Percentiles rank a stretch among this genome's conserved stretches.
Conservation (phyloP, 202 grass and related monocot genomes). For the Cymbopogon flexuosus region DNA sequence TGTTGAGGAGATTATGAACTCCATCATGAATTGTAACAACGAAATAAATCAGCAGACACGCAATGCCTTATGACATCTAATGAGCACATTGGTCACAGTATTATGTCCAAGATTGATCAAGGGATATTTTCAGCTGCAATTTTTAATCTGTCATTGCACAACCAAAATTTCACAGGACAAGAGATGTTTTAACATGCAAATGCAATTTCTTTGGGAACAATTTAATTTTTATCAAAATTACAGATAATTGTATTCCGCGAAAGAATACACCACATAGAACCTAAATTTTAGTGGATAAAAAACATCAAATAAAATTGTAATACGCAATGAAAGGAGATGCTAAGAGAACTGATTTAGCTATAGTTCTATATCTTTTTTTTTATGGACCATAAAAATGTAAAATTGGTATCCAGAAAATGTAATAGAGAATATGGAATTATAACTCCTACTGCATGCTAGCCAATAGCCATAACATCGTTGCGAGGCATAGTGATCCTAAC, state of each 20-base stretch:
- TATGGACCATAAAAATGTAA: not conserved
- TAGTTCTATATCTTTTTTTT: not conserved
- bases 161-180: not conserved
- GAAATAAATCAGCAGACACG: not conserved
- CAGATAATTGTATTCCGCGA: not conserved
- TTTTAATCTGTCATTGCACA: not conserved
- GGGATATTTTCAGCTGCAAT: not conserved
- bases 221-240: not conserved
- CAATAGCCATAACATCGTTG: not conserved
- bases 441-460: not conserved
- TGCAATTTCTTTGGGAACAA: not conserved
- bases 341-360: not conserved
- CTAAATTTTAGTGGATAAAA: not conserved
- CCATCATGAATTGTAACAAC: not conserved
- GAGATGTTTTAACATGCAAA: conserved; percentile 1
- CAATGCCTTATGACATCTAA: not conserved
- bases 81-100: not conserved
- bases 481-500: not conserved
- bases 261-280: not conserved
- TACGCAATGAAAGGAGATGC: not conserved
- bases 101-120: not conserved
- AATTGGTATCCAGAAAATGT: not conserved
- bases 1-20: not conserved
- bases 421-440: not conserved
- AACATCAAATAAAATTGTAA: not conserved